A percentile compares a stretch with the other conserved stretches of the same genome.
Evolutionary conservation across 768 basidiomycete species (phyloP).

Genomic region (Russula virescens): DNA sequence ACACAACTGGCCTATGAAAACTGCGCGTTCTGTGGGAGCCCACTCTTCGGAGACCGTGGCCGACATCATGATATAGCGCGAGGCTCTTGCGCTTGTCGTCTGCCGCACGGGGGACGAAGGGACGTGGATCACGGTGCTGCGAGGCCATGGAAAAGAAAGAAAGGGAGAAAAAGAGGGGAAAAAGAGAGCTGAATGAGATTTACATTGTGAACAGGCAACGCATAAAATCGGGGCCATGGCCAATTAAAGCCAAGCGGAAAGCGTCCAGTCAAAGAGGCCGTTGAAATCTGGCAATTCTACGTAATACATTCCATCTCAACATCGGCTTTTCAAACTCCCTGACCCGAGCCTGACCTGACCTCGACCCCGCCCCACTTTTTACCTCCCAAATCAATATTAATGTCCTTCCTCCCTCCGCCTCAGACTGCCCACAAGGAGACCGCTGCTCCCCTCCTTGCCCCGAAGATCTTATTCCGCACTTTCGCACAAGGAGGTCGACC

Average conservation of each 20-base stretch:
- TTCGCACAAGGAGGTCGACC: conserved; percentile 42
- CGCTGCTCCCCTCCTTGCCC: not conserved
- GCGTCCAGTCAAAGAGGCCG: not conserved
- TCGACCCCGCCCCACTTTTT: no score
- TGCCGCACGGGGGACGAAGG: not conserved
- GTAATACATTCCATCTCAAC: conserved; percentile 3
- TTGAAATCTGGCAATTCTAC: conserved; percentile 1
- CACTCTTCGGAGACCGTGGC: conserved; percentile 1
- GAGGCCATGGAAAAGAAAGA: no score
- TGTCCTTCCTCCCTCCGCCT: not conserved
- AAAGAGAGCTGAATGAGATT: not conserved
- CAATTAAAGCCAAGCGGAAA: not conserved
- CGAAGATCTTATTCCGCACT: conserved; percentile 26
- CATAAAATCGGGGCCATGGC: not conserved
- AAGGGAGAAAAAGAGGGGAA: not conserved
- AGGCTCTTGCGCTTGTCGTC: not conserved
- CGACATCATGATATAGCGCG: conserved; percentile 2
- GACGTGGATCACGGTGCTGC: not conserved
- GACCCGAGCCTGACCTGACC: no score
- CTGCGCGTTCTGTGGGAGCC: not conserved
- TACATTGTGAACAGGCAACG: not conserved
- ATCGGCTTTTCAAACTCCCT: no score
- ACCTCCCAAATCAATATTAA: not conserved
- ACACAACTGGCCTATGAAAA: conserved; percentile 6
- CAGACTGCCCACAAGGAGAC: conserved; percentile 18